Evolutionary conservation across 768 basidiomycete genomes (phyloP).

Genomic region (Termitomyces sp.): DNA sequence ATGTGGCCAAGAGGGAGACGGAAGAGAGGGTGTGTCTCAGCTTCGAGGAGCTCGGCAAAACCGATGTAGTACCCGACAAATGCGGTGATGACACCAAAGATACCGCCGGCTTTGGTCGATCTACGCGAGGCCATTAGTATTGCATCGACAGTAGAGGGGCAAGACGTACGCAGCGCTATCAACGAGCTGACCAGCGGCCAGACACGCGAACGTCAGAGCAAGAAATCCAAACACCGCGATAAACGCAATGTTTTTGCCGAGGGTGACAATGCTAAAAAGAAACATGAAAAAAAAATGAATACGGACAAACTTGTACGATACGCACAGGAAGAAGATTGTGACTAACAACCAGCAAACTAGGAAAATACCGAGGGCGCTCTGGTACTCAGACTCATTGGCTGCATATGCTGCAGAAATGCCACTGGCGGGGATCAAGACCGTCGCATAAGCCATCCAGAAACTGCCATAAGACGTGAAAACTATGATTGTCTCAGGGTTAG

Average conservation of each 20-base stretch:
- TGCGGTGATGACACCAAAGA: slow-evolving; percentile 40
- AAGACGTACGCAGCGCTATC: slow-evolving; percentile 24
- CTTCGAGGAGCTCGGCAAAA: slow-evolving; percentile 37
- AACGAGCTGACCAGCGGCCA: slow-evolving; percentile 37
- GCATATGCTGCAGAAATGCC: slow-evolving; percentile 59
- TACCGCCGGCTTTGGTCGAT: slow-evolving; percentile 39
- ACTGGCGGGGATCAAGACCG: slow-evolving; percentile 66
- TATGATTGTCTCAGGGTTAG: slow-evolving; percentile 20
- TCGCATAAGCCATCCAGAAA: slow-evolving; percentile 85
- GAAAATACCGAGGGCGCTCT: slow-evolving; percentile 66
- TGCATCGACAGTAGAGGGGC: no score
- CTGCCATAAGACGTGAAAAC: slow-evolving; percentile 83
- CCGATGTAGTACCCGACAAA: slow-evolving; percentile 48
- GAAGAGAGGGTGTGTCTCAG: slow-evolving; percentile 35
- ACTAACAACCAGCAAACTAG: slow-evolving; percentile 72
- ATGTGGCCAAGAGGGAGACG: slow-evolving; percentile 39
- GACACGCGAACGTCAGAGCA: slow-evolving; percentile 35
- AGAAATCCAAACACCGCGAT: slow-evolving; percentile 35
- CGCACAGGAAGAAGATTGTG: slow-evolving; percentile 66
- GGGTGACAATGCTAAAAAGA: slow-evolving; percentile 29
- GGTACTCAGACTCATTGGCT: slow-evolving; percentile 31
- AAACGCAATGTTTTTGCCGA: slow-evolving; percentile 38
- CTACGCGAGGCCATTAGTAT: slow-evolving; percentile 16
- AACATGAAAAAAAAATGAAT: not conserved
- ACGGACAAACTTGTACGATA: slow-evolving; percentile 10